Conservation (phyloP, 345 rosid species). For the Salix brachista region DNA sequence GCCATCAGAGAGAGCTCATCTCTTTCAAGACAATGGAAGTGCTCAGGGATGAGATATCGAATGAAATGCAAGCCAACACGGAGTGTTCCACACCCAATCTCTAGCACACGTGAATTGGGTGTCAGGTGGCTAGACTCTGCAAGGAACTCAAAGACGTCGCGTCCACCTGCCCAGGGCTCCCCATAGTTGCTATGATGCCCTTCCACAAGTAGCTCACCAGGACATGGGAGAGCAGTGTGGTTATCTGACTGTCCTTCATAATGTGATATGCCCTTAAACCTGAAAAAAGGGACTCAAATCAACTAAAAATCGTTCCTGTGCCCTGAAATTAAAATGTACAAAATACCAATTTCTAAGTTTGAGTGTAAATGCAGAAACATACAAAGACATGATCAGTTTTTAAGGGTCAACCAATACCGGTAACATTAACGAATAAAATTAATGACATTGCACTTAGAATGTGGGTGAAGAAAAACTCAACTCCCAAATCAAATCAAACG, state of each 20-base stretch:
- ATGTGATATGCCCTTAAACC: slow-evolving; percentile 87
- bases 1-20: slow-evolving; percentile 98
- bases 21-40: slow-evolving; percentile 82
- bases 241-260: slow-evolving; percentile 54
- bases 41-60: slow-evolving; percentile 55
- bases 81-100: slow-evolving; percentile 94
- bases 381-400: not conserved
- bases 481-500: not conserved
- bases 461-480: not conserved
- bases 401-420: not conserved
- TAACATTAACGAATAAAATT: not conserved
- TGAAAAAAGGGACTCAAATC: slow-evolving; percentile 21
- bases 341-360: not conserved
- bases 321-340: not conserved
- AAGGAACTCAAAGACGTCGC: slow-evolving; percentile 88
- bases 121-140: slow-evolving; percentile 51
- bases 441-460: not conserved
- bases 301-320: not conserved
- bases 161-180: slow-evolving; percentile 98
- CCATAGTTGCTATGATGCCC: slow-evolving; percentile 95
- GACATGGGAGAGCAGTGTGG: slow-evolving; percentile 80
- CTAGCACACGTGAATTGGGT: slow-evolving; percentile 62
- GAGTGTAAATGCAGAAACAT: not conserved
- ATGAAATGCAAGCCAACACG: slow-evolving; percentile 95
- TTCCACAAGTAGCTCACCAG: slow-evolving; percentile 86